Base-by-base conservation (phyloP, 2,329 filamentous ascomycete genomes). In the Paecilomyces sp. region DNA sequence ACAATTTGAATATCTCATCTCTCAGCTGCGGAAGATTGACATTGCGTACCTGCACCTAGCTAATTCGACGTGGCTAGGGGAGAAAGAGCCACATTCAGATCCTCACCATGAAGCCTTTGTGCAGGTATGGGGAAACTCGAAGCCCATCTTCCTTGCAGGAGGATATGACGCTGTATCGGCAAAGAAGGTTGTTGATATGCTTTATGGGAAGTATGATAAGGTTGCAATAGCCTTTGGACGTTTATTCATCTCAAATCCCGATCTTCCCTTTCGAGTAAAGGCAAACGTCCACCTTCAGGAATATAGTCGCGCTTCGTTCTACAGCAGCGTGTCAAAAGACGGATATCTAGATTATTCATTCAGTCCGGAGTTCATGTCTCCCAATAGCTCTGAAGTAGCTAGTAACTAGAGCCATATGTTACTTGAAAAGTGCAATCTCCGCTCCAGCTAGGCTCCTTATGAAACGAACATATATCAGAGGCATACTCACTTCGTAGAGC, bases 71-170 rank as follows among this genome's bases (percentile, higher is more conserved):
- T 34, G 33, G 33, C 11, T 53, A 3, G 50, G n/a, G n/a, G 50
- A 53, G 9, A 53, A 22, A 28, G 25, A 6, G 3, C 11, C 13
- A 8, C 50, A 53, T n/a, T n/a, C 50, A 6, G 50, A 53, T 28
- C 11, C n/a, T 12, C 11, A 53, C 13, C 11, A 53, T 18, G 50
- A 12, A 28, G n/a, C 3, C 9, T 53, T 53, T 28, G 50, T 53
- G 13, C 9, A n/a, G 3, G 13, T 11, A 15, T 83, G 80, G 79
- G 71, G 69, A 22, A 74, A 71, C 25, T 62, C 66, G 4, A 75
- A 69, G 4, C 80, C 80, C 0, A 62, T 85, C 50, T 60, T 85
- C 2, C 64, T 83, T 5, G 77, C 78, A 1, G 80, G 80, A 24
- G 78, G 76, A 2, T 81, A 76, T 66, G 75, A 67, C 5, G 61